These are phyloP conservation scores for Nemania diffusa DNA, from an alignment of 2,329 filamentous ascomycete genomes.

Conservation along the genomic window DNA sequence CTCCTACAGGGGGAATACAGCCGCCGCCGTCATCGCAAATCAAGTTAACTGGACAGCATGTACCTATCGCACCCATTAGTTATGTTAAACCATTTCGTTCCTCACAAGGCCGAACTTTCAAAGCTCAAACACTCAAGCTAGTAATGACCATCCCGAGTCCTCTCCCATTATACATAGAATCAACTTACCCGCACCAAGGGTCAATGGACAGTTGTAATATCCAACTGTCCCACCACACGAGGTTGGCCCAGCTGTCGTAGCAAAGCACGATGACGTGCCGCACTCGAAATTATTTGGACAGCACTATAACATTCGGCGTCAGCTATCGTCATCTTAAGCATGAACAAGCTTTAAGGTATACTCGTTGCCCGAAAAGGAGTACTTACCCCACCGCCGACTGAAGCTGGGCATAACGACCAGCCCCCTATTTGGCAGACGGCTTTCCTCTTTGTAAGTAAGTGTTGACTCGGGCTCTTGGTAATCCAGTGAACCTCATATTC, in stretches of 20 bases:
- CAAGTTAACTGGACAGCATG: conserved; percentile 59
- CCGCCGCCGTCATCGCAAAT: conserved; percentile 53
- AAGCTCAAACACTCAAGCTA: background rate
- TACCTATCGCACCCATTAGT: conserved; percentile 47
- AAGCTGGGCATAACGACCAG: conserved; percentile 42
- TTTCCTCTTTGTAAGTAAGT: conserved; percentile 45
- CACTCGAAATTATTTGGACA: conserved; percentile 62
- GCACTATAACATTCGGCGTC: conserved; percentile 45
- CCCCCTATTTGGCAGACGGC: conserved; percentile 38
- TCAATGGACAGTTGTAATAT: conserved; percentile 56
- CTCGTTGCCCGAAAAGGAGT: background rate
- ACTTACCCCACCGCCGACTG: conserved; percentile 50
- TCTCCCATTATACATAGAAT: background rate
- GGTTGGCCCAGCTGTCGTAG: conserved; percentile 56
- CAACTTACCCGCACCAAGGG: conserved; percentile 46
- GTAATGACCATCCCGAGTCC: background rate
- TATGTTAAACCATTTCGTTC: background rate
- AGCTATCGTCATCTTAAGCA: background rate
- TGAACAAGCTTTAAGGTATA: background rate
- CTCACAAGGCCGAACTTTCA: background rate
- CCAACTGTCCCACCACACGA: conserved; percentile 51
- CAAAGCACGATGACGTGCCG: conserved; percentile 58
- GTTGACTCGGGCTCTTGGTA: conserved; percentile 40
- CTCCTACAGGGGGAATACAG: conserved; percentile 59
- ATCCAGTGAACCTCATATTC: conserved; percentile 42